Conservation (phyloP, 257 asterid genomes). For the Eustoma russellianum region DNA sequence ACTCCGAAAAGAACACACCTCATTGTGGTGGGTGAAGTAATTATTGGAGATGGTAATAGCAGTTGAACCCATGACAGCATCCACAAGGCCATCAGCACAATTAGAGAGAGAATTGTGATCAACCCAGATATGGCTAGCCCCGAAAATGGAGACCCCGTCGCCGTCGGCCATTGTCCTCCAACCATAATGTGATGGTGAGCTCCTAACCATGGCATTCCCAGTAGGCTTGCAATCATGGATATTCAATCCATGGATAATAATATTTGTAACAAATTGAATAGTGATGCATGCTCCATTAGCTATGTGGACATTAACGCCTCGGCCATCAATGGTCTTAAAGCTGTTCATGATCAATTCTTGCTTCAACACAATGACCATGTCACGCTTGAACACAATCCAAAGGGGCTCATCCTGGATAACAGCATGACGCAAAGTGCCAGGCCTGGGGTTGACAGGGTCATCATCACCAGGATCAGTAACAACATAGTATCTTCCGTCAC, state of each 20-base stretch:
- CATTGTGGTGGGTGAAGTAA: constrained; percentile 81
- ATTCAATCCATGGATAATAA: constrained; percentile 73
- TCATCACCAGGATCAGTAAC: constrained; percentile 69
- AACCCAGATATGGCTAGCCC: constrained; percentile 87
- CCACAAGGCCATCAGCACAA: constrained; percentile 91
- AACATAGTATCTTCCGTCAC: constrained; percentile 70
- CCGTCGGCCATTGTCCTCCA: constrained; percentile 98
- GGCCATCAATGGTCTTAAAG: constrained; percentile 81
- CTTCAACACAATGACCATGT: constrained; percentile 74
- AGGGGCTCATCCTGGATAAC: constrained; percentile 84
- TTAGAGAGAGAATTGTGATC: constrained; percentile 84
- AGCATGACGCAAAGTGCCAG: constrained; percentile 91
- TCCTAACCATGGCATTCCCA: constrained; percentile 90
- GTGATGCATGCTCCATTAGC: constrained; percentile 80
- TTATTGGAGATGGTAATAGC: constrained; percentile 86
- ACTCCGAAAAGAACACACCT: constrained; percentile 30
- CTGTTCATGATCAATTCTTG: constrained; percentile 89
- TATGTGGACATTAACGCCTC: constrained; percentile 78
- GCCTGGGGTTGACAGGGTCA: constrained; percentile 74
- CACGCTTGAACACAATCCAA: constrained; percentile 85
- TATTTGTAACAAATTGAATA: constrained; percentile 61
- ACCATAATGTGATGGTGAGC: constrained; percentile 74
- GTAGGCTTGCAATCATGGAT: constrained; percentile 82
- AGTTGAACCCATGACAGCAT: constrained; percentile 94
- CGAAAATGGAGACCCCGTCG: constrained; percentile 75